phyloP scores from a whole-genome alignment of 257 asterid genomes.

The Knoxia roxburghii region DNA sequence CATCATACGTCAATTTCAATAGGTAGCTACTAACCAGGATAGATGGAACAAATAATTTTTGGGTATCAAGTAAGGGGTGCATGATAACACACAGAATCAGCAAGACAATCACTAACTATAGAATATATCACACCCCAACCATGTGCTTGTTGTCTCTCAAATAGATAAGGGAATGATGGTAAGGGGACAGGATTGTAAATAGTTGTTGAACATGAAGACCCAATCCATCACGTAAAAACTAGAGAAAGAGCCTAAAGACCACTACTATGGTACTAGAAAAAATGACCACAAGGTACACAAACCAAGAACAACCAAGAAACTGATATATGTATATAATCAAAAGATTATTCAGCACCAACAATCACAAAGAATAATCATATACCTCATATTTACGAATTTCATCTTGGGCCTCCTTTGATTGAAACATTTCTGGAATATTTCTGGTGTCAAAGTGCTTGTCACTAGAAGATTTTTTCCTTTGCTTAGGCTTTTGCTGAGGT shows the following conservation, averaged over 20 bases:
- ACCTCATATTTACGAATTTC: slow-evolving; percentile 70
- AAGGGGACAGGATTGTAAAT: not conserved
- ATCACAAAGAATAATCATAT: slow-evolving; percentile 9
- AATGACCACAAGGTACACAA: not conserved
- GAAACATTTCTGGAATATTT: slow-evolving; percentile 57
- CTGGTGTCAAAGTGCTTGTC: slow-evolving; percentile 46
- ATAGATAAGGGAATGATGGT: not conserved
- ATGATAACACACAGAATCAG: no score
- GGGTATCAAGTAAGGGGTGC: not conserved
- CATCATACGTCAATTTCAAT: not conserved
- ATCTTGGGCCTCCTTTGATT: slow-evolving; percentile 60
- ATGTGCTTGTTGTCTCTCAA: not conserved
- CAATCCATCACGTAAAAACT: not conserved
- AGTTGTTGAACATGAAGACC: not conserved
- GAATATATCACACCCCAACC: not conserved
- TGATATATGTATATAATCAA: not conserved
- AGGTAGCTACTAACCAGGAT: not conserved
- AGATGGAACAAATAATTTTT: no score
- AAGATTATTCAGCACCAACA: not conserved
- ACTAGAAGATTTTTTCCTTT: slow-evolving; percentile 35
- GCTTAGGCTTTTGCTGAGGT: slow-evolving; percentile 39
- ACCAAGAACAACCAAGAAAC: not conserved
- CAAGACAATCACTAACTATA: not conserved
- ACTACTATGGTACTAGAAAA: not conserved
- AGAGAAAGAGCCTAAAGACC: not conserved